Conservation (phyloP, 2,329 filamentous ascomycete species). For the Aureobasidium lini region DNA sequence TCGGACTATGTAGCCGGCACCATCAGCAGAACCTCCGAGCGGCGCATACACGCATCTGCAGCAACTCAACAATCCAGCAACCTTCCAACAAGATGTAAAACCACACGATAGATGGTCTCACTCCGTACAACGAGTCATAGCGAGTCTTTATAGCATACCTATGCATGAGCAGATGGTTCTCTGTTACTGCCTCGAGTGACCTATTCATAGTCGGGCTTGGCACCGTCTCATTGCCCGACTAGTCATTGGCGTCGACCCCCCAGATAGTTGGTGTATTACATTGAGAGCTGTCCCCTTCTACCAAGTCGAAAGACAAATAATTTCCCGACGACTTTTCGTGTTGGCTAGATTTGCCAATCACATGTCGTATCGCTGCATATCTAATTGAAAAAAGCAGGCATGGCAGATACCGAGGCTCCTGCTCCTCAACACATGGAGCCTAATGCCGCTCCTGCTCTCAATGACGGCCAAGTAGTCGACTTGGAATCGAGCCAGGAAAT, state of each 20-base stretch:
- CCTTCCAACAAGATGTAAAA: background rate
- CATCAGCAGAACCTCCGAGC: background rate
- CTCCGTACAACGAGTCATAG: no score
- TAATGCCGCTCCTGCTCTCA: background rate
- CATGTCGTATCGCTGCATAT: conserved; percentile 5
- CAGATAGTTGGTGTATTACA: background rate
- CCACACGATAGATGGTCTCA: background rate
- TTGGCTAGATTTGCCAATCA: background rate
- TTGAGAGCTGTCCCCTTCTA: conserved; percentile 1
- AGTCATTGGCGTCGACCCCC: background rate
- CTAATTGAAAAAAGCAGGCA: conserved; percentile 7
- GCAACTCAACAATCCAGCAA: background rate
- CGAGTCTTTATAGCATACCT: no score
- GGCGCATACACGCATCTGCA: background rate
- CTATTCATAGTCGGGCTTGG: conserved; percentile 11
- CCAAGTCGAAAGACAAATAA: no score
- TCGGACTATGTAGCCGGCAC: background rate
- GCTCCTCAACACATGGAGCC: conserved; percentile 11
- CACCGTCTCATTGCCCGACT: background rate
- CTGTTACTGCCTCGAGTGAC: background rate
- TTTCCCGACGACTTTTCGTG: background rate
- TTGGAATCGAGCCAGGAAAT: conserved; percentile 8
- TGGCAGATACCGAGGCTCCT: conserved; percentile 13
- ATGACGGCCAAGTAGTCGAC: background rate
- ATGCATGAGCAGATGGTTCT: background rate